Conservation (phyloP, 208 protist species). For the Wallacemonas sp. region DNA sequence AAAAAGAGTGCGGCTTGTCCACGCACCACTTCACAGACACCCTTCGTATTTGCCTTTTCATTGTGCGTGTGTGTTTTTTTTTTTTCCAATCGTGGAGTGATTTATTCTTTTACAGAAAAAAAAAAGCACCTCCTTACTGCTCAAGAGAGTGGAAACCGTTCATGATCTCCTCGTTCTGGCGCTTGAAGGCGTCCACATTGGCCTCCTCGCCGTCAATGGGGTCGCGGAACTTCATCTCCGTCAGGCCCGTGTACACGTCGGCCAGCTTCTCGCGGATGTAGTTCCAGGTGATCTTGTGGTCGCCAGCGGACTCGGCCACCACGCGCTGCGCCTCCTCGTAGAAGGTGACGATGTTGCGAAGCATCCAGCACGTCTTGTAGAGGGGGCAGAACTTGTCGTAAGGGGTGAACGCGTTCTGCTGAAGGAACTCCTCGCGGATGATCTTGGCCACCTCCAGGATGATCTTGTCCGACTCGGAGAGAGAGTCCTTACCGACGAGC, state of each 20-base stretch:
- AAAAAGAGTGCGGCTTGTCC: background rate
- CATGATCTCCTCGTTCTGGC: conserved; percentile 91
- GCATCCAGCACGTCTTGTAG: conserved; percentile 99
- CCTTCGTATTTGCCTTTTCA: too few relatives aligned
- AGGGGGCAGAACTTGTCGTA: conserved; percentile 98
- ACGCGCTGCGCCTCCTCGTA: conserved; percentile 95
- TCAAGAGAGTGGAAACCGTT: conserved; percentile 78
- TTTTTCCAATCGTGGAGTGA: conserved; percentile 11
- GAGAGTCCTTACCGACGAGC: conserved; percentile 99
- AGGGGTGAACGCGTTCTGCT: conserved; percentile 99
- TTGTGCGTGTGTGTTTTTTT: conserved; percentile 22
- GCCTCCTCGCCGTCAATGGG: conserved; percentile 83
- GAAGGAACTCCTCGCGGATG: conserved; percentile 99
- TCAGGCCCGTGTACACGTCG: conserved; percentile 82
- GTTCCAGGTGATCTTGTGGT: conserved; percentile 96
- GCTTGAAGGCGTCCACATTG: conserved; percentile 89
- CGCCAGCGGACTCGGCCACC: conserved; percentile 82
- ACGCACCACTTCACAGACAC: background rate
- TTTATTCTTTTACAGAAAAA: too few relatives aligned
- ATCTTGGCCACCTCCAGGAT: conserved; percentile 99
- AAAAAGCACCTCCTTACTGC: conserved; percentile 59
- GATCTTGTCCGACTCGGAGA: conserved; percentile 99
- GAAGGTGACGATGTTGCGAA: conserved; percentile 98
- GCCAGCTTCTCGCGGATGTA: conserved; percentile 94
- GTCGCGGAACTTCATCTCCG: conserved; percentile 93